Evolutionary conservation across 345 rosid genomes (phyloP).

Genomic region (Eucalyptus melliodora): DNA sequence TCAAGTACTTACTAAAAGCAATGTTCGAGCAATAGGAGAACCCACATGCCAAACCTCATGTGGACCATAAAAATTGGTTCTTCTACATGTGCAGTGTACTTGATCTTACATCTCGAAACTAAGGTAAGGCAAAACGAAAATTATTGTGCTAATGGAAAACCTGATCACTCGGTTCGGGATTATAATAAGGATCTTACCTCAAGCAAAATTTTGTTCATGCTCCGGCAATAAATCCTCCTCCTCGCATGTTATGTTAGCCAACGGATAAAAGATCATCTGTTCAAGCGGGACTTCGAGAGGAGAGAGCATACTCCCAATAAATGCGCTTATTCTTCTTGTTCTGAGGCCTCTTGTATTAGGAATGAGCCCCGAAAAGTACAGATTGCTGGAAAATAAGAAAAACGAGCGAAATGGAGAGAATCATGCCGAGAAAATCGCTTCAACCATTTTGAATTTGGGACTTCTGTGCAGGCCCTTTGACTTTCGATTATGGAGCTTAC

Average conservation of each 20-base stretch:
- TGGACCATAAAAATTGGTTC: background rate
- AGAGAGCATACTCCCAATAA: background rate
- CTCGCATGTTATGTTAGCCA: background rate
- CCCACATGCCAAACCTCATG: background rate
- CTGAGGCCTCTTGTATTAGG: background rate
- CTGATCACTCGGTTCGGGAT: background rate
- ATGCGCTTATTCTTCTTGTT: background rate
- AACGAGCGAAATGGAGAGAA: background rate
- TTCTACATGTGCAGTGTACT: background rate
- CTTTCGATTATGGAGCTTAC: background rate
- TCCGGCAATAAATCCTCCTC: background rate
- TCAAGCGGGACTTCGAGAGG: background rate
- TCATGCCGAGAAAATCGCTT: background rate
- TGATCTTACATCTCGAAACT: background rate
- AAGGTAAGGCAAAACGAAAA: background rate
- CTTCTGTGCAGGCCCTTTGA: constrained; percentile 12
- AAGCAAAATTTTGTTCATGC: background rate
- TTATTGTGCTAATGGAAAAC: background rate
- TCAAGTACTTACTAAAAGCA: background rate
- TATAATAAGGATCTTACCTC: background rate
- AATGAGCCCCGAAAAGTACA: background rate
- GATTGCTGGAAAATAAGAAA: background rate
- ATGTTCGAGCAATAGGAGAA: background rate
- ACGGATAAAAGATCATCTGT: background rate
- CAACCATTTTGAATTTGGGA: background rate